These are phyloP conservation scores for Coemansia sp. DNA, from an alignment of 192 early-diverging fungal species.

Conservation along the genomic window DNA sequence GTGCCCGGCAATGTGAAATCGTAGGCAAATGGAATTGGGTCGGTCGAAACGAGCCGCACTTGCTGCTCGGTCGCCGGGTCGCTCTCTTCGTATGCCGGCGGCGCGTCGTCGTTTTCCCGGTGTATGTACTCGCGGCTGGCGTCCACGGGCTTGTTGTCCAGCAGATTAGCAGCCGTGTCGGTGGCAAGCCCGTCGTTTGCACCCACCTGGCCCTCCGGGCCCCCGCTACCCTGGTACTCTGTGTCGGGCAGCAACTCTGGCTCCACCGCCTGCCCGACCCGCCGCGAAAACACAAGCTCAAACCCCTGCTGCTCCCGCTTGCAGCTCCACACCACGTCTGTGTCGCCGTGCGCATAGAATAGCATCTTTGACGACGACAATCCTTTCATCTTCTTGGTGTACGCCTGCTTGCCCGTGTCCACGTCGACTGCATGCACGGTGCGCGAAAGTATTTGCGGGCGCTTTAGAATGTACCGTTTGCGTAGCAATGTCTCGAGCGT, in stretches of 20 bases:
- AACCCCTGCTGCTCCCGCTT: conserved; percentile 17
- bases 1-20: conserved; percentile 21
- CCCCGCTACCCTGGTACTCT: neutral
- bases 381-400: conserved; percentile 8
- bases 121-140: conserved; percentile 20
- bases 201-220: neutral
- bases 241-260: neutral
- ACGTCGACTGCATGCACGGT: conserved; percentile 27
- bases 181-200: conserved; percentile 5
- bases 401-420: conserved; percentile 3
- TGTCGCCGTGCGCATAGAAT: neutral
- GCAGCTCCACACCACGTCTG: conserved; percentile 24
- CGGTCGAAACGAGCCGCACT: conserved; percentile 5
- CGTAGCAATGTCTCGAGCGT: conserved; percentile 21
- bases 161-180: conserved; percentile 4
- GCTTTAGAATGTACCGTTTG: conserved; percentile 25
- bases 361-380: conserved; percentile 5
- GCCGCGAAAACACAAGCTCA: conserved; percentile 35
- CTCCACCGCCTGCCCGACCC: neutral
- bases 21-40: conserved; percentile 26
- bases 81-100: conserved; percentile 46
- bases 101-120: conserved; percentile 19
- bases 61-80: conserved; percentile 2
- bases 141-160: conserved; percentile 29
- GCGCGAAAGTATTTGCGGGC: conserved; percentile 20